Conservation (phyloP, 2,329 filamentous ascomycete genomes). For the Aspergillus brasiliensis region DNA sequence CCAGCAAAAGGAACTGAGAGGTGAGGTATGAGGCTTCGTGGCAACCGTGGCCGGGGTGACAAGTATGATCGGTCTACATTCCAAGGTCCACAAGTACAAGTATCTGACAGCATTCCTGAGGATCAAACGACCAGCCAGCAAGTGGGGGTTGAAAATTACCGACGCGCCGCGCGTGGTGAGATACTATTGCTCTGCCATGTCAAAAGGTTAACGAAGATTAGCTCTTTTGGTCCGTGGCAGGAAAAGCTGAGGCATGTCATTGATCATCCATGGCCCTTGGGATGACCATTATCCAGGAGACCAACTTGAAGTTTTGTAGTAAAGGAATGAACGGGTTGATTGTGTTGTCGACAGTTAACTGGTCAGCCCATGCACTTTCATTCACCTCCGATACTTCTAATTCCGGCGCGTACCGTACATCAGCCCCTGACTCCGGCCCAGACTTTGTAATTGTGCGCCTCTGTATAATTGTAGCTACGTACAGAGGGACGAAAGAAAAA, state of each 20-base stretch:
- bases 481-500: background rate
- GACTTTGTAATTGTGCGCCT: background rate
- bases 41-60: background rate
- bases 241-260: background rate
- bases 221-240: background rate
- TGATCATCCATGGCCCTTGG: background rate
- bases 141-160: background rate
- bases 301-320: background rate
- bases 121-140: background rate
- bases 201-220: background rate
- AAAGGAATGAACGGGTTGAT: background rate
- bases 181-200: background rate
- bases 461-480: background rate
- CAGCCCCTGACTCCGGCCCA: background rate
- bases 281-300: background rate
- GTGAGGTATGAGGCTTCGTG: background rate
- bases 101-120: background rate
- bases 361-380: too few species aligned
- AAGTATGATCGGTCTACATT: background rate
- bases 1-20: background rate
- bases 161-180: background rate
- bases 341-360: background rate
- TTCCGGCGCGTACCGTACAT: constrained; percentile 5
- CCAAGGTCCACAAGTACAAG: background rate
- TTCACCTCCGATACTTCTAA: background rate